Percentiles rank a stretch among this genome's conserved stretches.
Conservation (phyloP, 192 early-diverging fungal species). For the Piromyces finnis region DNA sequence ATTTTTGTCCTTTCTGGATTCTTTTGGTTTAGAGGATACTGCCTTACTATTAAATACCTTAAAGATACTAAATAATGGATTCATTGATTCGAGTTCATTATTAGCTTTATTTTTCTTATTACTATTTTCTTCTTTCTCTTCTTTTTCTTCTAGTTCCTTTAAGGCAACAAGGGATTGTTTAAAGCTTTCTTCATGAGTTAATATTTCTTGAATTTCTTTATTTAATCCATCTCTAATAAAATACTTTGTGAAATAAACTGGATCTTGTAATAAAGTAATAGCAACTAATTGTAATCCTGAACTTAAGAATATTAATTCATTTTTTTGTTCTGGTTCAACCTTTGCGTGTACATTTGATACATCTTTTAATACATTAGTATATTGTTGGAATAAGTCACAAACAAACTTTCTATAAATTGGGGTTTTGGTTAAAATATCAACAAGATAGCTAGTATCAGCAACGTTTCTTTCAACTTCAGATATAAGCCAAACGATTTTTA, state of each 20-base stretch:
- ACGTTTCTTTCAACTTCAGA: constrained; percentile 19
- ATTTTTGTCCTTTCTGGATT: neutral
- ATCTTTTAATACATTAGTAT: constrained; percentile 7
- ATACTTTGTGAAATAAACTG: neutral
- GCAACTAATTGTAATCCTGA: neutral
- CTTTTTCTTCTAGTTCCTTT: neutral
- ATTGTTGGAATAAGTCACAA: constrained; percentile 15
- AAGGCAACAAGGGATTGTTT: neutral
- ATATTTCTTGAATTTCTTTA: neutral
- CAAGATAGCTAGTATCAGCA: constrained; percentile 22
- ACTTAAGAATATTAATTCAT: neutral
- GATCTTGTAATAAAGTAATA: neutral
- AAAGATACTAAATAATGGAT: neutral
- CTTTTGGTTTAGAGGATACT: neutral
- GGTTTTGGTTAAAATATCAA: constrained; percentile 7
- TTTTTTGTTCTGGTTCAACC: neutral
- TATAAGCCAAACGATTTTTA: constrained; percentile 28
- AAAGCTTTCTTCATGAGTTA: neutral
- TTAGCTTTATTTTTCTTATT: neutral
- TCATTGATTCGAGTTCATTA: neutral
- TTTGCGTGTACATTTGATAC: neutral
- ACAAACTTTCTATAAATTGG: constrained; percentile 26
- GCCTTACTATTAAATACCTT: neutral
- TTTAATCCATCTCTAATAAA: neutral
- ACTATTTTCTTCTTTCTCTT: neutral